Percentiles rank a stretch among this genome's conserved stretches.
phyloP scores from a whole-genome alignment of 495 filamentous ascomycete genomes.

The Penicillium daleae region DNA sequence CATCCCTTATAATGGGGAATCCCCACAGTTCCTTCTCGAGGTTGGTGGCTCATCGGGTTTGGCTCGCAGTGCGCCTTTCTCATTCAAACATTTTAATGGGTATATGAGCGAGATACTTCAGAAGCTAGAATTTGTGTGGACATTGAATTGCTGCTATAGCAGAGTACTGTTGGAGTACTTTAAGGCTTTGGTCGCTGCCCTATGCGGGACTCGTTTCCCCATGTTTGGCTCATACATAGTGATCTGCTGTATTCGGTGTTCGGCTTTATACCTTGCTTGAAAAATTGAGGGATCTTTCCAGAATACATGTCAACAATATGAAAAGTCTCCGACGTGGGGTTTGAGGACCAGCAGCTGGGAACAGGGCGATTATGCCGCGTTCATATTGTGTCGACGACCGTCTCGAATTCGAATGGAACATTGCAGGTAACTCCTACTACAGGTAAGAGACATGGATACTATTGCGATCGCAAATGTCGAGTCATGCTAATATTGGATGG shows the following conservation, averaged over 20 bases:
- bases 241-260: no score
- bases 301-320: conserved; percentile 8
- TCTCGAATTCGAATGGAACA: not conserved
- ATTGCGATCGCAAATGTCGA: not conserved
- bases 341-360: not conserved
- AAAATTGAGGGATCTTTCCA: not conserved
- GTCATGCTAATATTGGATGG: not conserved
- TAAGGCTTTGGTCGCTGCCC: not conserved
- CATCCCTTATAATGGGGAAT: not conserved
- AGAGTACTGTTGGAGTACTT: not conserved
- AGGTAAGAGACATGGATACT: not conserved
- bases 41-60: not conserved
- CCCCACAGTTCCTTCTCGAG: not conserved
- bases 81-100: not conserved
- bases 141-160: no score
- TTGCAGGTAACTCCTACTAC: not conserved
- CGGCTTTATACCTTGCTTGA: not conserved
- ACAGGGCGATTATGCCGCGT: not conserved
- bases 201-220: not conserved
- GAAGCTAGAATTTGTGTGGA: not conserved
- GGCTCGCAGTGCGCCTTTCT: not conserved
- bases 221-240: not conserved
- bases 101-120: not conserved
- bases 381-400: not conserved
- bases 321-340: not conserved